Conservation (phyloP, 805 yeast genomes). For the Scheffersomyces coipomensis region DNA sequence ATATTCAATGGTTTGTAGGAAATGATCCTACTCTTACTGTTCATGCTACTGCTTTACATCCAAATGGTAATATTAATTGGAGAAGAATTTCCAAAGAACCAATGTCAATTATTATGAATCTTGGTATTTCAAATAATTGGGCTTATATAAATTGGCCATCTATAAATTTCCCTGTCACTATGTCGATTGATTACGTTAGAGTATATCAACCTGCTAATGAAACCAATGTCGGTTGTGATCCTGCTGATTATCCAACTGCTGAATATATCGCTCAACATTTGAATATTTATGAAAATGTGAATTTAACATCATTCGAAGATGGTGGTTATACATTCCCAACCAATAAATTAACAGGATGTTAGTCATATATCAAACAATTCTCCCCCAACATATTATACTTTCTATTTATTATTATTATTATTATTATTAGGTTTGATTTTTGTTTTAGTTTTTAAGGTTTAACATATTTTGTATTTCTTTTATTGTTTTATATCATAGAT, state of each 20-base stretch:
- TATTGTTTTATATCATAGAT: too few relatives aligned
- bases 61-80: constrained; percentile 88
- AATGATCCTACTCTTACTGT: constrained; percentile 72
- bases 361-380: background rate
- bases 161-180: constrained; percentile 70
- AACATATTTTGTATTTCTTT: too few relatives aligned
- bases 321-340: constrained; percentile 63
- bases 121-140: constrained; percentile 93
- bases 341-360: constrained; percentile 29
- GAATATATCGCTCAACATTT: constrained; percentile 75
- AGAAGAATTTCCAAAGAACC: constrained; percentile 86
- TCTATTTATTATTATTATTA: background rate
- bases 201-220: constrained; percentile 80
- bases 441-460: background rate
- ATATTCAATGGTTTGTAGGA: constrained; percentile 86
- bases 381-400: background rate
- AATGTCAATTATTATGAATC: constrained; percentile 82
- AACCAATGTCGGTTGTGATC: constrained; percentile 76
- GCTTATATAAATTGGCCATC: constrained; percentile 89
- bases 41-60: constrained; percentile 72
- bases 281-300: constrained; percentile 66
- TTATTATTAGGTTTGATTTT: background rate
- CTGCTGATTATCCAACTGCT: constrained; percentile 77
- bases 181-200: constrained; percentile 84
- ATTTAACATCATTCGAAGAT: constrained; percentile 68